phyloP scores from a whole-genome alignment of 768 basidiomycete genomes.

The Trametes sanguinea region DNA sequence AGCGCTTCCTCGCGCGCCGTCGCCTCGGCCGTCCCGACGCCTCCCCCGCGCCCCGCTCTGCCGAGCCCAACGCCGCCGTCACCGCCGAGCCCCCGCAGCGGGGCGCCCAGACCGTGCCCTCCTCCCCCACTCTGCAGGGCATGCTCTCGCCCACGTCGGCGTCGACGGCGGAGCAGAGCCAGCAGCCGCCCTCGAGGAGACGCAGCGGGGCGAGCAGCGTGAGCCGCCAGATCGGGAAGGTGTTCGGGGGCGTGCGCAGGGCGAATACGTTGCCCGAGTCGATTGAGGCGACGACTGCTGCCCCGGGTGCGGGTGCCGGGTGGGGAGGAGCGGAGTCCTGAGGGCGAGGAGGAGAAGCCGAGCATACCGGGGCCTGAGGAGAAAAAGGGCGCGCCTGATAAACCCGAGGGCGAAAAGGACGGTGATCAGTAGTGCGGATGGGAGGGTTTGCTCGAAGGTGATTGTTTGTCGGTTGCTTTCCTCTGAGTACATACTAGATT shows the following conservation, averaged over 20 bases:
- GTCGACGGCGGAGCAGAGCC: background rate
- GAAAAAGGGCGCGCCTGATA: slow-evolving; percentile 21
- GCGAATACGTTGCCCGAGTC: slow-evolving; percentile 14
- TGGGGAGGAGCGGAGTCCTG: background rate
- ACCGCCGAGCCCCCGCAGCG: background rate
- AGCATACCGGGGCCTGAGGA: slow-evolving; percentile 12
- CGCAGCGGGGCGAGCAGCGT: slow-evolving; percentile 8
- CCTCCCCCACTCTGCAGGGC: slow-evolving; percentile 4
- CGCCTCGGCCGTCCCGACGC: slow-evolving; percentile 6
- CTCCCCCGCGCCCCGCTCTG: background rate
- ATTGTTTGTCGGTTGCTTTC: too few relatives aligned
- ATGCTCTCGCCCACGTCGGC: background rate
- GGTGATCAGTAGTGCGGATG: background rate
- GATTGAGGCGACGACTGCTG: background rate
- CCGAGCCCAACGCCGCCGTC: background rate
- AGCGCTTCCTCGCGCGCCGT: slow-evolving; percentile 19
- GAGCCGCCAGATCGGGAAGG: slow-evolving; percentile 16
- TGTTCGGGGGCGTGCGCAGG: slow-evolving; percentile 18
- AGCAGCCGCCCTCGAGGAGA: background rate
- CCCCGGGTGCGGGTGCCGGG: background rate
- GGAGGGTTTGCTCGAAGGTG: background rate
- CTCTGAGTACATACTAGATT: too few relatives aligned
- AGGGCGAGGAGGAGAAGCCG: background rate
- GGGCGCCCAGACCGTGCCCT: slow-evolving; percentile 11
- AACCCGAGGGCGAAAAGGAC: background rate